Percentiles rank a stretch among this genome's conserved stretches.
Conservation (phyloP, 2,329 filamentous ascomycete genomes). For the Orbilia oligospora region DNA sequence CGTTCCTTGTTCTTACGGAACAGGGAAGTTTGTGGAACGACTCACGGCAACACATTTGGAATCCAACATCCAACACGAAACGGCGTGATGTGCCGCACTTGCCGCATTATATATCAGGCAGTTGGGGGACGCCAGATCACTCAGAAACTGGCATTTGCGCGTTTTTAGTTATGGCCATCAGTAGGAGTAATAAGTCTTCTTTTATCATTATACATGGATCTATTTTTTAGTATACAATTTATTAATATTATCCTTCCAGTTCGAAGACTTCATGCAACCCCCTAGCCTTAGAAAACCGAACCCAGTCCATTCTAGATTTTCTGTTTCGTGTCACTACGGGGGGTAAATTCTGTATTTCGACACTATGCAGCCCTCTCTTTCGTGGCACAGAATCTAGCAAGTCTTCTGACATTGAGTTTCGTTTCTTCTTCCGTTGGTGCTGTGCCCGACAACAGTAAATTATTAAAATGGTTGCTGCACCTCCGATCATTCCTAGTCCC, state of each 20-base stretch:
- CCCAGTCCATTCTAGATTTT: constrained; percentile 55
- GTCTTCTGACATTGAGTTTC: constrained; percentile 20
- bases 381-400: constrained; percentile 11
- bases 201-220: neutral
- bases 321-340: constrained; percentile 3
- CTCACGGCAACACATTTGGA: constrained; percentile 31
- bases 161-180: too few species aligned
- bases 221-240: neutral
- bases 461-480: constrained; percentile 1
- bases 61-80: constrained; percentile 36
- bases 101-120: constrained; percentile 1
- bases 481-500: constrained; percentile 17
- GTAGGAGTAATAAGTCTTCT: neutral
- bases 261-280: constrained; percentile 50
- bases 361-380: constrained; percentile 1
- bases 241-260: constrained; percentile 17
- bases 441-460: constrained; percentile 26
- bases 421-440: neutral
- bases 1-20: neutral
- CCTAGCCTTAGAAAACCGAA: constrained; percentile 38
- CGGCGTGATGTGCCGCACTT: constrained; percentile 4
- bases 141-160: too few species aligned
- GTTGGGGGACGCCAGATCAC: neutral
- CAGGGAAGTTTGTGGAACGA: constrained; percentile 37
- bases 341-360: neutral